These are phyloP conservation scores for Fusarium coffeatum DNA, from an alignment of 2,329 filamentous ascomycete species.

Conservation along the genomic window DNA sequence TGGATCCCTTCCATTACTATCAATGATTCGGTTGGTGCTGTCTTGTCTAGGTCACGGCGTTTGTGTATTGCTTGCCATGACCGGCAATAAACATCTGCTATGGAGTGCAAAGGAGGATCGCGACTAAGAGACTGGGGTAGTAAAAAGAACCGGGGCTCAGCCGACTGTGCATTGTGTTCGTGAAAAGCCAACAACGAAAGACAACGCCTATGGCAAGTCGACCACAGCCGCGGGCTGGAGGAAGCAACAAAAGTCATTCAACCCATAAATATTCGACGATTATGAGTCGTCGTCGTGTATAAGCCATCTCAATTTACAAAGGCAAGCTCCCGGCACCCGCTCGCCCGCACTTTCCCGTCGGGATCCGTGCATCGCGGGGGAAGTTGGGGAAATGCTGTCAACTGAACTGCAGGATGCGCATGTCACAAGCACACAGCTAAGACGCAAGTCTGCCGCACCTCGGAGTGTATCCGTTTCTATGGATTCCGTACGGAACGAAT, in stretches of 20 bases:
- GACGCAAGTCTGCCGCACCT: slow-evolving; percentile 29
- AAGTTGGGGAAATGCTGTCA: slow-evolving; percentile 46
- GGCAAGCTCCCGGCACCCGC: slow-evolving; percentile 40
- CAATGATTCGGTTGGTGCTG: slow-evolving; percentile 6
- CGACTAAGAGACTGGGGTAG: neutral
- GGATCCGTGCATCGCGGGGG: slow-evolving; percentile 46
- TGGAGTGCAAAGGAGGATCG: neutral
- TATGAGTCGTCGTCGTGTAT: neutral
- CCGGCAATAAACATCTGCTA: slow-evolving; percentile 3
- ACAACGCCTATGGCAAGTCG: neutral
- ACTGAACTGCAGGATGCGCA: slow-evolving; percentile 34
- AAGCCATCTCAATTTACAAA: slow-evolving; percentile 4
- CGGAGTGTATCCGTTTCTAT: slow-evolving; percentile 33
- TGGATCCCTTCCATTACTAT: slow-evolving; percentile 3
- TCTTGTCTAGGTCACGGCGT: slow-evolving; percentile 11
- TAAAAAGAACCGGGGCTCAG: neutral
- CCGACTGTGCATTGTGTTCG: neutral
- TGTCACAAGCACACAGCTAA: slow-evolving; percentile 30
- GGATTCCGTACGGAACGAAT: slow-evolving; percentile 17
- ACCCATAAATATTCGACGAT: neutral
- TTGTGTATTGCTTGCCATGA: slow-evolving; percentile 10
- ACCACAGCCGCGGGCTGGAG: neutral
- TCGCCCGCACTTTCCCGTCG: slow-evolving; percentile 45
- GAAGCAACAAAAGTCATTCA: neutral
- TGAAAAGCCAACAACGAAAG: neutral